phyloP scores from a whole-genome alignment of 2,329 filamentous ascomycete species.

The Akanthomyces lecanii region DNA sequence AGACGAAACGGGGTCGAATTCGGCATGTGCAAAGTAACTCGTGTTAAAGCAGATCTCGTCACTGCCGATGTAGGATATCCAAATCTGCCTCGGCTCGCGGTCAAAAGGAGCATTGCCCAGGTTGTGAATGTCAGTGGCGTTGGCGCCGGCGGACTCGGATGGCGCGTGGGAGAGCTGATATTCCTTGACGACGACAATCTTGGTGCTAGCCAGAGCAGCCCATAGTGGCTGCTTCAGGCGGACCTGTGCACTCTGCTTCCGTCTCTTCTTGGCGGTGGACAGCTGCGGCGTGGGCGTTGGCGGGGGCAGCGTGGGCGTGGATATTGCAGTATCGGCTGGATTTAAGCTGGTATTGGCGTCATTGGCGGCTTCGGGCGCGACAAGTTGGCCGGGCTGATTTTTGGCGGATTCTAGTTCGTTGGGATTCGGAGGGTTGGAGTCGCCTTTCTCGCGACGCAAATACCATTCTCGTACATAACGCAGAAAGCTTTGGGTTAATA shows the following conservation, averaged over 20 bases:
- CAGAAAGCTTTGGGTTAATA: conserved; percentile 68
- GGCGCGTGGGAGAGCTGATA: conserved; percentile 77
- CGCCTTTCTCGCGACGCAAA: conserved; percentile 51
- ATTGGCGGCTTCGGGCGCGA: conserved; percentile 27
- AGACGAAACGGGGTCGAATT: conserved; percentile 29
- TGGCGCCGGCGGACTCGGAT: conserved; percentile 67
- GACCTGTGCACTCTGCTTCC: conserved; percentile 87
- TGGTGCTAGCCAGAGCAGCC: conserved; percentile 91
- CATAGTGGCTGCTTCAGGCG: conserved; percentile 87
- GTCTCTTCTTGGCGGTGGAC: conserved; percentile 70
- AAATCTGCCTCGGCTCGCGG: conserved; percentile 66
- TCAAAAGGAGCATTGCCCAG: conserved; percentile 72
- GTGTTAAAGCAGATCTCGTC: conserved; percentile 75
- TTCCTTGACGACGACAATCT: conserved; percentile 92
- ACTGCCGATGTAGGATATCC: conserved; percentile 75
- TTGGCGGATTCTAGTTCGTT: conserved; percentile 63
- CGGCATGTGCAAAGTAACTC: conserved; percentile 55
- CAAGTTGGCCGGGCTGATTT: conserved; percentile 34
- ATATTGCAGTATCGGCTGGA: background rate
- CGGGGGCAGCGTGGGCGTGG: conserved; percentile 1
- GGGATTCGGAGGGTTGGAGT: conserved; percentile 44
- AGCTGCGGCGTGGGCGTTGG: conserved; percentile 38
- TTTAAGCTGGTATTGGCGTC: conserved; percentile 15
- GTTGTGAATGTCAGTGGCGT: conserved; percentile 72
- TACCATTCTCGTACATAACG: conserved; percentile 68